These are phyloP conservation scores for Orbilia blumenaviensis DNA, from an alignment of 2,329 filamentous ascomycete genomes.

Conservation along the genomic window DNA sequence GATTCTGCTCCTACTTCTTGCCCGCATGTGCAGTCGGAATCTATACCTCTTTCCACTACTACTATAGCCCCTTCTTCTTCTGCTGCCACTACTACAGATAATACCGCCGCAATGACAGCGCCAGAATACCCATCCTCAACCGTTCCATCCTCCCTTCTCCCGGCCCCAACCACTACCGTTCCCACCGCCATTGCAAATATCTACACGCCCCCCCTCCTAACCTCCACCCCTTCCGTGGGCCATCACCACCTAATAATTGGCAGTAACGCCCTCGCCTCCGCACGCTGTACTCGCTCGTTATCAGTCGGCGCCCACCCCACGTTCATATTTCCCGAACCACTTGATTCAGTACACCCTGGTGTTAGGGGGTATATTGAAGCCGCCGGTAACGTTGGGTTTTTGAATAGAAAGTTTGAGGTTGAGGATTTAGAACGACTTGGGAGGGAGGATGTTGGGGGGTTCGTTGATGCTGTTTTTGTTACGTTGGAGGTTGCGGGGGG, in stretches of 20 bases:
- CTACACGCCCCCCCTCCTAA: conserved; percentile 66
- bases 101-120: conserved; percentile 21
- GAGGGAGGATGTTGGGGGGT: conserved; percentile 76
- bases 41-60: background rate
- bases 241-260: conserved; percentile 87
- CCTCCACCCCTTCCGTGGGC: conserved; percentile 73
- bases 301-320: conserved; percentile 83
- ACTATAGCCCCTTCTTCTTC: background rate
- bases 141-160: background rate
- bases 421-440: conserved; percentile 77
- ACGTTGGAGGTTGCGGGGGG: conserved; percentile 68
- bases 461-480: conserved; percentile 93
- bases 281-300: conserved; percentile 80
- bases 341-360: conserved; percentile 68
- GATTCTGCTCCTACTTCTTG: no score
- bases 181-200: background rate
- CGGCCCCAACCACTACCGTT: background rate
- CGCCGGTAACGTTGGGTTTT: conserved; percentile 62
- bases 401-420: conserved; percentile 65
- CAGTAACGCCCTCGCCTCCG: conserved; percentile 83
- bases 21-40: no score
- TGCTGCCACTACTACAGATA: background rate
- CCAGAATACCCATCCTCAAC: conserved; percentile 16
- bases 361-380: conserved; percentile 64
- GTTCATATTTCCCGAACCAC: conserved; percentile 73